Evolutionary conservation across 306 rosid species (phyloP), one percentile per base, ranked within the genome.

Genomic region (Cucurbita maxima): DNA sequence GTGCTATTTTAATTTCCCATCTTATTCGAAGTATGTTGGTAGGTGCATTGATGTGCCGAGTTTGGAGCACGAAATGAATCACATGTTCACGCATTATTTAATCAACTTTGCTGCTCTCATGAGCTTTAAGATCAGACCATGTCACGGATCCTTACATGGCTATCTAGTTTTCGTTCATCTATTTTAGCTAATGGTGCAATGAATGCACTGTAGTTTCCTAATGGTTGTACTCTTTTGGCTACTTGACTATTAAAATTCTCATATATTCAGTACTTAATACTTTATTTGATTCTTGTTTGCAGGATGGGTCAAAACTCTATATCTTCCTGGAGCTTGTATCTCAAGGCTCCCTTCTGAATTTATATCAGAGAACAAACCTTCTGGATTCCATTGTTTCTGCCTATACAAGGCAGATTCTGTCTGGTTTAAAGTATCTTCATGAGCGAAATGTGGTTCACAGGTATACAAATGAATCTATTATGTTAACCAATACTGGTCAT

Each of bases 361-460:
- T 94, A 73, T 91, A 86, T 77, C 87, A 74, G 63, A 86, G 67
- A 40, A 87, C 81, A 73, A 76, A 76, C 74, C 97, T 94, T 60
- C 76, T 80, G 75, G 98, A 94, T 58, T 85, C 99, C 13, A 96
- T 86, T 72, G 97, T 91, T 70, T 88, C 96, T 66, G 87, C 86
- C 45, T 94, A 94, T 75, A 89, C 97, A 61, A 89, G 95, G 83
- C 99, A 94, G 79, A 91, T 94, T 77, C 83, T 91, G 74, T 84
- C 58, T 52, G 99, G 99, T 82, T 85, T 94, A 84, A 94, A 89
- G 88, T 91, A 94, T 82, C 96, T 94, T 78, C 99, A 91, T 67
- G 97, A 94, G 71, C 86, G 77, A 81, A 78, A 77, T 71, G 97
- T 91, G 80, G 81, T 94, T 83, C 99, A 94, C 88, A 91, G 99